These are phyloP conservation scores for Jacaranda copaia DNA, from an alignment of 257 asterid species.

Conservation along the genomic window DNA sequence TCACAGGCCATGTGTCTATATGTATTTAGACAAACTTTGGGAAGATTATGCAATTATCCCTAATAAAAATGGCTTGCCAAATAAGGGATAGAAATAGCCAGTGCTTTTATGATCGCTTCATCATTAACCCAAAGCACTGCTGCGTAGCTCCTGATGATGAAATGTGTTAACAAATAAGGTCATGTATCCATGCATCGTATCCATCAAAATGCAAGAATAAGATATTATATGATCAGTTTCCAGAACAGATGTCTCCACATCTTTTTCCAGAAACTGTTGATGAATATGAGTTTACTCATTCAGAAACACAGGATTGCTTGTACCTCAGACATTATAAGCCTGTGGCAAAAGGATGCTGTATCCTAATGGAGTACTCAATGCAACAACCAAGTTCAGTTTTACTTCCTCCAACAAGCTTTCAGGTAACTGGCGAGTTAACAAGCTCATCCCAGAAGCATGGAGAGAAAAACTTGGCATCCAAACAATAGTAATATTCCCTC, in stretches of 20 bases:
- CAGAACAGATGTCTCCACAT: not conserved
- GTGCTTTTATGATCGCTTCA: no score
- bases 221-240: not conserved
- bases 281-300: no score
- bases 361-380: not conserved
- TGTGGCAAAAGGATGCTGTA: not conserved
- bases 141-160: not conserved
- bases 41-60: no score
- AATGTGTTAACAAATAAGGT: not conserved
- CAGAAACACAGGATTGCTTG: no score
- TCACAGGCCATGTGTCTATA: no score
- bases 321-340: no score
- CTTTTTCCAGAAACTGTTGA: no score
- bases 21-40: no score
- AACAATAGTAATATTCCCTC: not conserved
- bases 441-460: not conserved
- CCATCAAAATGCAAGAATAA: not conserved
- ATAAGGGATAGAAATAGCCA: no score
- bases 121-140: no score
- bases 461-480: not conserved
- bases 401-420: not conserved
- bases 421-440: not conserved
- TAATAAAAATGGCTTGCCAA: no score
- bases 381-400: not conserved
- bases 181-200: not conserved